phyloP scores from a whole-genome alignment of 345 rosid species.

The Reutealis trisperma region DNA sequence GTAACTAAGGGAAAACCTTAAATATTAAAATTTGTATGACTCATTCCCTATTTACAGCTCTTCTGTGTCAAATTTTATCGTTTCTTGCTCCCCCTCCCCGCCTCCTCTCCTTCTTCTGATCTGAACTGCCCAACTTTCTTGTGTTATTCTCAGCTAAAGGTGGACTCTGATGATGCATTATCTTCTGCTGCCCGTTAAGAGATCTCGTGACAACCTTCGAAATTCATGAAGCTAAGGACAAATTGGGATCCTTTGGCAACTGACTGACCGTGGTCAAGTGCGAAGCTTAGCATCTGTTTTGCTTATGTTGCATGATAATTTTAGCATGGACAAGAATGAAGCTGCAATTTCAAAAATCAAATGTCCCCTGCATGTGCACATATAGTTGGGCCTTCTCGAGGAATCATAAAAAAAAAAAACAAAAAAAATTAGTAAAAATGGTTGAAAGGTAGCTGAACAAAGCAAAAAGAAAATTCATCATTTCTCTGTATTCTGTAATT shows the following conservation, averaged over 20 bases:
- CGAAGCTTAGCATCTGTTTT: background rate
- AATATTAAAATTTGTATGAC: background rate
- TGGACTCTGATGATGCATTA: conserved; percentile 70
- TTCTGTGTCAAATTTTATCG: background rate
- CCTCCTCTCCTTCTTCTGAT: too few relatives aligned
- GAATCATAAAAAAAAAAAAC: too few relatives aligned
- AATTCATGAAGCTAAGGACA: background rate
- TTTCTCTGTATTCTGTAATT: too few relatives aligned
- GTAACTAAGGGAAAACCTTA: background rate
- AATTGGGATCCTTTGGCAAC: background rate
- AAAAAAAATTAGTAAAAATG: too few relatives aligned
- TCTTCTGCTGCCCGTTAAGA: conserved; percentile 37
- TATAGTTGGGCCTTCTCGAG: too few relatives aligned
- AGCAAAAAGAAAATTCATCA: too few relatives aligned
- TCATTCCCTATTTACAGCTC: background rate
- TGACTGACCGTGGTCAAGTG: background rate
- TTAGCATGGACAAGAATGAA: background rate
- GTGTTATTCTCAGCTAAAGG: conserved; percentile 60
- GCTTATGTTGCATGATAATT: background rate
- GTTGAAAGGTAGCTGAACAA: too few relatives aligned
- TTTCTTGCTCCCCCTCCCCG: too few relatives aligned
- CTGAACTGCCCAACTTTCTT: background rate
- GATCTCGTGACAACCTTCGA: background rate
- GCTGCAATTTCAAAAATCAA: background rate
- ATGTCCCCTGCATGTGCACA: too few relatives aligned